phyloP scores from a whole-genome alignment of 116 monocot species.

The Zostera marina region DNA sequence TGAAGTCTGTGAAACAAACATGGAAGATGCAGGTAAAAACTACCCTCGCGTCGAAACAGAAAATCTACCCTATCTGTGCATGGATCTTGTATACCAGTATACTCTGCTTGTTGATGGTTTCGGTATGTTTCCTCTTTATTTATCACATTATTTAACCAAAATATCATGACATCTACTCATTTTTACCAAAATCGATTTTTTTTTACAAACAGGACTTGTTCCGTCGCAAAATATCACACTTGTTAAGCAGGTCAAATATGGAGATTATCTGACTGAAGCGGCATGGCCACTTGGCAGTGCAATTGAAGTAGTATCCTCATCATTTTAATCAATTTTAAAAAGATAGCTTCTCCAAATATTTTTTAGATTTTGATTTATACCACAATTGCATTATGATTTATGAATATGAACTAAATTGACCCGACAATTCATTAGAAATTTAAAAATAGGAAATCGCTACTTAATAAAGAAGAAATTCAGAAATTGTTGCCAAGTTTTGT shows the following conservation, averaged over 20 bases:
- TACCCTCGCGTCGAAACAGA: slow-evolving; percentile 19
- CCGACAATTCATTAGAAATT: too few species aligned
- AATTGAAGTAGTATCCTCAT: slow-evolving; percentile 62
- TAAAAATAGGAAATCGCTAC: too few species aligned
- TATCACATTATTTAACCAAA: not conserved
- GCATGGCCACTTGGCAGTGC: slow-evolving; percentile 95
- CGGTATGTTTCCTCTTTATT: slow-evolving; percentile 18
- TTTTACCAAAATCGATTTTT: not conserved
- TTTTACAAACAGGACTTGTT: not conserved
- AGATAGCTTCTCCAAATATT: too few species aligned
- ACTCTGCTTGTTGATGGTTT: slow-evolving; percentile 63
- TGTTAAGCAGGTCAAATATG: slow-evolving; percentile 72
- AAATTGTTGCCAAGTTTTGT: too few species aligned
- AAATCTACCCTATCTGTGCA: slow-evolving; percentile 49
- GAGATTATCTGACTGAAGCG: slow-evolving; percentile 62
- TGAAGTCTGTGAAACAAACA: slow-evolving; percentile 26
- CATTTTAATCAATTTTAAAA: too few species aligned
- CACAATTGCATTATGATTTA: too few species aligned
- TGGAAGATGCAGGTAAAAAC: slow-evolving; percentile 23
- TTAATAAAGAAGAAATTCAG: too few species aligned
- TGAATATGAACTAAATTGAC: too few species aligned
- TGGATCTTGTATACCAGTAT: slow-evolving; percentile 58
- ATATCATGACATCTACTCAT: not conserved
- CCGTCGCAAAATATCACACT: slow-evolving; percentile 64
- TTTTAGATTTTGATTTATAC: too few species aligned